Base-by-base conservation (phyloP, 23 red algal species). In the Gracilaria vermiculophylla region DNA sequence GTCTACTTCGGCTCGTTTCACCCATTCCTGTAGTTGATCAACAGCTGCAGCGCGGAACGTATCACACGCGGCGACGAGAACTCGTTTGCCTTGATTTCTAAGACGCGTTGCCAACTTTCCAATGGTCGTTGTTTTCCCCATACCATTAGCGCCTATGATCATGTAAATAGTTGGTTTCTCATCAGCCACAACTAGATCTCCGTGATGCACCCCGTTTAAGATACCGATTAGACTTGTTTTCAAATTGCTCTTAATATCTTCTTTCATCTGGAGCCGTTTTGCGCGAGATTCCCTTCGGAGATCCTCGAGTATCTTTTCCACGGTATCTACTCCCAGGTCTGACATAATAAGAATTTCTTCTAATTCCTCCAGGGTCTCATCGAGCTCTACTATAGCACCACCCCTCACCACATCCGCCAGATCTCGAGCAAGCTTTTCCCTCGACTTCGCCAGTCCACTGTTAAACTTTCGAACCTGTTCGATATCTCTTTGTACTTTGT, bases 41-140 rank as follows among this genome's bases (percentile, higher is more conserved):
- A 98, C 96, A 1, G 96, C 96, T 36, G 92, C 96, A 25, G 96
- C 91, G 8, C 96, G 92, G 47, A 95, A 98, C 4, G 96, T 98
- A 76, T 98, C 96, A 62, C 87, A 87, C 7, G 96, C 96, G 10
- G 86, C 96, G 1, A 98, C 80, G 11, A 98, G 71, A 35, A 94
- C 92, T 9, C 56, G 88, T 33, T 95, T 93, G 15, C 60, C 96
- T 25, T 93, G 67, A 19, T 50, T 78, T 40, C 82, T 69, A 17
- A 91, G 78, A 29, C 93, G 83, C 16, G 87, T 71, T 21, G 92
- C 96, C n/a, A 98, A 72, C 62, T 98, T 98, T 5, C 91, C 96
- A 69, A 92, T 88, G n/a, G 92, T 95, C 4, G 96, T 98, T 2
- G 96, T 98, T 58, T 98, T 98, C 3, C 96, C 96, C 86, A 94